Base-by-base conservation (phyloP, 139 green algal species). In the Edaphochlamys debaryana region DNA sequence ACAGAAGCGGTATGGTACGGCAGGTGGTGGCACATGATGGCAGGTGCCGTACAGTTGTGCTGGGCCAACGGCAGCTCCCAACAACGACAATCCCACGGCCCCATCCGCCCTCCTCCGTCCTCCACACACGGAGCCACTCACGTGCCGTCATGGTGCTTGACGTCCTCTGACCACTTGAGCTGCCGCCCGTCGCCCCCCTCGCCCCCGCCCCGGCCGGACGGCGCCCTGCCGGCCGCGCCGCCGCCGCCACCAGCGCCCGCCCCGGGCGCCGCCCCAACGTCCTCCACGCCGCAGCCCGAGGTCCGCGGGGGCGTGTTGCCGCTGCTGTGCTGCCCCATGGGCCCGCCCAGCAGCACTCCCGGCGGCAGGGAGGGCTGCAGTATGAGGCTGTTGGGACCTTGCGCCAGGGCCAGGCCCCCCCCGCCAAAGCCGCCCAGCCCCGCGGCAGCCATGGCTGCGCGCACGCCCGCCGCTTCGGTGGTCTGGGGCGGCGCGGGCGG, bases 121-220 rank as follows among this genome's bases (percentile, higher is more conserved):
- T n/a, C n/a, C n/a, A n/a, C n/a, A n/a, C n/a, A n/a, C n/a, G n/a
- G n/a, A n/a, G n/a, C n/a, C 42, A 29, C 64, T 68, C 30, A 75
- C 78, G 66, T 56, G 4, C 62, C 45, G 27, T 75, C 78, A 7
- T 67, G 76, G 41, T 73, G 63, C 63, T 83, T 73, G 29, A 56
- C 48, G 8, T 75, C 64, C 1, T 29, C 48, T 4, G 32, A 19
- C 15, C 69, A 71, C 58, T 73, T 82, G 41, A 71, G 41, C 75
- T 82, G 75, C 62, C 73, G 56, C 9, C 58, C 74, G 37, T 32
- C 27, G 41, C 34, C 22, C 9, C 38, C 74, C 25, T 19, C 72
- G 34, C 19, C 6, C 38, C 20, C 54, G 11, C 34, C 72, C n/a
- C 9, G 0, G 34, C 72, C 72, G 15, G 32, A 48, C 23, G 30